Base-by-base conservation (phyloP, 495 filamentous ascomycete species). In the Neurospora terricola region DNA sequence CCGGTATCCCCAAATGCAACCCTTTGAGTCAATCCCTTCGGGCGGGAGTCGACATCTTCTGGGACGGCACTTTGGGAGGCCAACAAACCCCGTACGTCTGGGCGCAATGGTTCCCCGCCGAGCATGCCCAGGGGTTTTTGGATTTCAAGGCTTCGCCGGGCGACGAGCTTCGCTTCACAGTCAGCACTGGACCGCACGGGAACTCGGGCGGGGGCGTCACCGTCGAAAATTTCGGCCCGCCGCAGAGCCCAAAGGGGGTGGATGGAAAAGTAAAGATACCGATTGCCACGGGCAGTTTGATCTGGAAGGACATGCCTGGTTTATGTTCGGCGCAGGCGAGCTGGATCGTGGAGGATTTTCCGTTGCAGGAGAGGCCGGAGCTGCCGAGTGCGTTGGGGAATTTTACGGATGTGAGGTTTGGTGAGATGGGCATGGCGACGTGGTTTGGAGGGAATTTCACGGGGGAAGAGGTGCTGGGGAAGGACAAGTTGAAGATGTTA, bases 21-120 rank as follows among this genome's bases (percentile, higher is more conserved):
- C n/a, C n/a, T n/a, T n/a, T n/a, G n/a, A n/a, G n/a, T n/a, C n/a
- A n/a, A n/a, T n/a, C n/a, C n/a, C n/a, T n/a, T n/a, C n/a, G n/a
- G n/a, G 77, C 76, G 1, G 79, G 79, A 1, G 75, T 80, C 23
- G 79, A 80, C 30, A 70, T 79, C 38, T 77, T 79, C 54, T 78
- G 40, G 23, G 78, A 80, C 27, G 76, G 74, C 30, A 74, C 70
- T 30, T 7, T 73, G 3, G 78, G 72, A n/a, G 75, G 72, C 0
- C 21, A 27, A 38, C 72, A 74, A 73, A 70, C 30, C 11, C 77
- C 77, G 0, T 73, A 73, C 5, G 79, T 72, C 21, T 80, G 79
- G 79, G 74, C 72, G 40, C 76, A 80, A 38, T 74, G 66, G 21
- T 66, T 30, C 9, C 71, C 69, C 21, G 11, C 42, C 12, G 43